Percentiles rank a stretch among this genome's conserved stretches.
phyloP scores from a whole-genome alignment of 2,329 filamentous ascomycete genomes.

The Neoarthrinium moseri region DNA sequence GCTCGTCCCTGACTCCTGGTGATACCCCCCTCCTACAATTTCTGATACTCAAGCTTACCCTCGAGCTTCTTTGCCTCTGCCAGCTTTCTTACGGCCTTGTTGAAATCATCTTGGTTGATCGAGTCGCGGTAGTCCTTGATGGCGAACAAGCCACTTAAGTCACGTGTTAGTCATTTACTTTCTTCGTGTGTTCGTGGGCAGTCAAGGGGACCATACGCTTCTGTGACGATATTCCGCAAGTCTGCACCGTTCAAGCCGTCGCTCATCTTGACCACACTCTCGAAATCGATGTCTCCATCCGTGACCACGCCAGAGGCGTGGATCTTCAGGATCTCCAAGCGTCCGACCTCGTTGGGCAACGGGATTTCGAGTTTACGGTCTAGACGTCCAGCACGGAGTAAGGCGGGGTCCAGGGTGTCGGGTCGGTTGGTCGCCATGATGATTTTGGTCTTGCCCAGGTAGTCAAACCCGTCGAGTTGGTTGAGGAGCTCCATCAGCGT shows the following conservation, averaged over 20 bases:
- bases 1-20: not conserved
- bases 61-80: slow-evolving; percentile 97
- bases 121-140: slow-evolving; percentile 98
- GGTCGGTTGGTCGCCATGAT: slow-evolving; percentile 99
- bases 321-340: slow-evolving; percentile 97
- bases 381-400: slow-evolving; percentile 87
- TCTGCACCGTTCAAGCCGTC: slow-evolving; percentile 97
- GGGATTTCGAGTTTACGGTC: slow-evolving; percentile 99
- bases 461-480: slow-evolving; percentile 98
- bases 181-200: slow-evolving; percentile 1
- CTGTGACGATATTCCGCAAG: slow-evolving; percentile 94
- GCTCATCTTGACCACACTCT: slow-evolving; percentile 99
- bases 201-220: slow-evolving; percentile 71
- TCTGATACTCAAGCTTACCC: slow-evolving; percentile 97
- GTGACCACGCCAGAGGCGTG: slow-evolving; percentile 82
- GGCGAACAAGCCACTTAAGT: slow-evolving; percentile 78
- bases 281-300: slow-evolving; percentile 96
- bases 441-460: slow-evolving; percentile 98
- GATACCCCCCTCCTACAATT: slow-evolving; percentile 58
- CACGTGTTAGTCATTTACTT: slow-evolving; percentile 47
- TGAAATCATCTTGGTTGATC: slow-evolving; percentile 98
- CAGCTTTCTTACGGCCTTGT: slow-evolving; percentile 97
- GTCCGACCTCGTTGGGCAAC: slow-evolving; percentile 92
- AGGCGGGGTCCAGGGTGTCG: slow-evolving; percentile 89
- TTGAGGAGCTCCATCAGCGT: slow-evolving; percentile 98